phyloP scores from a whole-genome alignment of 257 asterid species.

The Primulina eburnea region DNA sequence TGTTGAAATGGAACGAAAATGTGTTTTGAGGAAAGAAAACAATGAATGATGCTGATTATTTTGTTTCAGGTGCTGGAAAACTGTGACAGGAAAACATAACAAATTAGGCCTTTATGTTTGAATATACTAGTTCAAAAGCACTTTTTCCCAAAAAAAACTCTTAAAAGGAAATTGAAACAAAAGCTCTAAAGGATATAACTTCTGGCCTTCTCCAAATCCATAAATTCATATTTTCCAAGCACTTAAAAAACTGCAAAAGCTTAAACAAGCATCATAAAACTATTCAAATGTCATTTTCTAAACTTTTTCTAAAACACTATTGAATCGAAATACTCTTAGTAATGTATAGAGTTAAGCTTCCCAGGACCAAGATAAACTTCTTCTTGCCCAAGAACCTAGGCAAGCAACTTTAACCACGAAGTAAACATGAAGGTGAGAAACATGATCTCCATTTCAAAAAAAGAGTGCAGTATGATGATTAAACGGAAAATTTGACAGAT shows the following conservation, averaged over 20 bases:
- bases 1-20: no score
- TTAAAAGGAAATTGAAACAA: not conserved
- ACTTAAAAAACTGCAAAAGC: not conserved
- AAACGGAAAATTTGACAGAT: slow-evolving; percentile 5
- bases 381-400: slow-evolving; percentile 1
- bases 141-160: not conserved
- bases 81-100: not conserved
- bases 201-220: not conserved
- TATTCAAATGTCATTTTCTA: not conserved
- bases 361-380: not conserved
- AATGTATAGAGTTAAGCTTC: not conserved
- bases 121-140: not conserved
- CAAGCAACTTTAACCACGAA: not conserved
- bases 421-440: slow-evolving; percentile 7
- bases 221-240: not conserved
- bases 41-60: no score
- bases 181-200: not conserved
- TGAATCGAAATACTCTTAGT: not conserved
- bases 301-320: not conserved
- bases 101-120: not conserved
- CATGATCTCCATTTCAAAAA: not conserved
- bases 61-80: not conserved
- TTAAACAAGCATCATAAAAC: not conserved
- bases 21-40: not conserved
- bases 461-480: not conserved